These are phyloP conservation scores for Yamadazyma epiphylla DNA, from an alignment of 1,139 yeast genomes.

Conservation along the genomic window DNA sequence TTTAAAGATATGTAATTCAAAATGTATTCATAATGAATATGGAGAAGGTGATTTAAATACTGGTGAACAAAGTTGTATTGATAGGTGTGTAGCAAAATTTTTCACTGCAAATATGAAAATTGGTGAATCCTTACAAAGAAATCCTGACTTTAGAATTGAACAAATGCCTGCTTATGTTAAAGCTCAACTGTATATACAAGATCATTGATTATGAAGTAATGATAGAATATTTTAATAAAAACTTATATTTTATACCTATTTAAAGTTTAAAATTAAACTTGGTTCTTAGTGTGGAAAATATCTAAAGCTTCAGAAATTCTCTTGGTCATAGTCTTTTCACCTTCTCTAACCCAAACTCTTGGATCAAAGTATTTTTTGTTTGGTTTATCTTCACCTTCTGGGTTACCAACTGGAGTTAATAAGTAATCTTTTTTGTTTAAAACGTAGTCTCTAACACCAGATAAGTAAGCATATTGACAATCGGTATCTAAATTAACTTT, in stretches of 20 bases:
- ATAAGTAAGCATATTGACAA: slow-evolving; percentile 96
- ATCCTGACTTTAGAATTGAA: slow-evolving; percentile 26
- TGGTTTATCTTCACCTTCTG: slow-evolving; percentile 98
- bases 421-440: slow-evolving; percentile 95
- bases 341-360: slow-evolving; percentile 99
- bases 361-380: slow-evolving; percentile 99
- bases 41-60: slow-evolving; percentile 78
- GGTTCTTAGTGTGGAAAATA: slow-evolving; percentile 77
- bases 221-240: not conserved
- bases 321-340: slow-evolving; percentile 95
- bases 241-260: not conserved
- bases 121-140: slow-evolving; percentile 43
- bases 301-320: slow-evolving; percentile 83
- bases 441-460: slow-evolving; percentile 96
- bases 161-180: slow-evolving; percentile 40
- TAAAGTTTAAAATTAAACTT: slow-evolving; percentile 34
- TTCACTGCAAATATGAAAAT: slow-evolving; percentile 60
- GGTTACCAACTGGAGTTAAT: slow-evolving; percentile 90
- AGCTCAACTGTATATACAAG: slow-evolving; percentile 9
- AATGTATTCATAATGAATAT: slow-evolving; percentile 71
- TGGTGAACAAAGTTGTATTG: slow-evolving; percentile 73
- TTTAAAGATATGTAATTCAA: slow-evolving; percentile 53
- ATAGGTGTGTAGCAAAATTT: slow-evolving; percentile 74
- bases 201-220: not conserved
- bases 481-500: slow-evolving; percentile 99